Evolutionary conservation across 441 rosid species (phyloP).

Genomic region (Hura crepitans): DNA sequence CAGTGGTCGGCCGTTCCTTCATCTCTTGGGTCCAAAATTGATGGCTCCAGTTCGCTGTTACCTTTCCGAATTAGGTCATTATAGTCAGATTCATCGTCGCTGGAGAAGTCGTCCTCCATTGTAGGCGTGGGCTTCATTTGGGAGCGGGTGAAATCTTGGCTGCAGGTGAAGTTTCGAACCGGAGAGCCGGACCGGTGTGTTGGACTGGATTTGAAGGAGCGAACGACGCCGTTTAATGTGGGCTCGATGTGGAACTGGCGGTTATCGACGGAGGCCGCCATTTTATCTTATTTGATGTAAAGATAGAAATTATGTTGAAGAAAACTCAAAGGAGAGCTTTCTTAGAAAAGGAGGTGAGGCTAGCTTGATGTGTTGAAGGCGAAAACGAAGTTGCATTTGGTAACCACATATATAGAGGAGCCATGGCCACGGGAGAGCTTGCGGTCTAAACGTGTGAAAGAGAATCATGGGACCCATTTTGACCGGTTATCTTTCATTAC

Average conservation of each 20-base stretch:
- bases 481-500: neutral
- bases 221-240: constrained; percentile 46
- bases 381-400: neutral
- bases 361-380: constrained; percentile 1
- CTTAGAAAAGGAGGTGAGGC: neutral
- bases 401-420: constrained; percentile 33
- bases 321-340: neutral
- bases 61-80: constrained; percentile 42
- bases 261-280: constrained; percentile 86
- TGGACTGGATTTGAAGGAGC: constrained; percentile 41
- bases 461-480: constrained; percentile 5
- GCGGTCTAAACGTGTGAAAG: constrained; percentile 15
- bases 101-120: constrained; percentile 32
- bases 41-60: constrained; percentile 58
- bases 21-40: constrained; percentile 58
- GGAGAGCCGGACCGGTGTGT: constrained; percentile 33
- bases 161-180: constrained; percentile 28
- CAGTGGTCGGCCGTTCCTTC: constrained; percentile 69
- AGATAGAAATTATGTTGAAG: neutral
- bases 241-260: constrained; percentile 58
- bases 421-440: neutral
- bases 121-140: constrained; percentile 20
- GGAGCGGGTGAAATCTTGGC: constrained; percentile 9
- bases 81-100: constrained; percentile 51
- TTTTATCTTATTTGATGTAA: constrained; percentile 3